A percentile compares a stretch with the other conserved stretches of the same genome.
phyloP scores from a whole-genome alignment of 2,329 filamentous ascomycete species.

The Geosmithia putterillii region DNA sequence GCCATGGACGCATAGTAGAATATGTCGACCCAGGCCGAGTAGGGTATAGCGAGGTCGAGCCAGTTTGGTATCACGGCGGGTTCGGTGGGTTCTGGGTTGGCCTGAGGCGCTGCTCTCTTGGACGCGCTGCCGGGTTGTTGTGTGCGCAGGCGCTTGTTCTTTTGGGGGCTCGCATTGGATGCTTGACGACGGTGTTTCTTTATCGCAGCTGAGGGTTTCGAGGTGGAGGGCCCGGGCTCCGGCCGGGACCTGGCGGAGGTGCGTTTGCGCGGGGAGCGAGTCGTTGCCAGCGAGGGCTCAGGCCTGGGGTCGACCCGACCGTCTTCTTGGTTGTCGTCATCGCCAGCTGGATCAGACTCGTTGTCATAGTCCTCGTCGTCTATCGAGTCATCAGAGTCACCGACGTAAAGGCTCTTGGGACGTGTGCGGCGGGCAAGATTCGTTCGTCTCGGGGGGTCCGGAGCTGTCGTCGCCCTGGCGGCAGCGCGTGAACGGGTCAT shows the following conservation, averaged over 20 bases:
- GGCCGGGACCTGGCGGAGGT: not conserved
- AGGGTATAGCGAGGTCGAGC: conserved; percentile 44
- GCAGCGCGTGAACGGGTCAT: conserved; percentile 2
- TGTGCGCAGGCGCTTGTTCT: not conserved
- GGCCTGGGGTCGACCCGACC: not conserved
- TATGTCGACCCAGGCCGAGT: conserved; percentile 56
- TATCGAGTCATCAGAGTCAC: conserved; percentile 1
- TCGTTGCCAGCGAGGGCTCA: not conserved
- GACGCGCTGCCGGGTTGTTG: not conserved
- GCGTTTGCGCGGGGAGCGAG: not conserved
- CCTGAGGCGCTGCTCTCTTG: not conserved
- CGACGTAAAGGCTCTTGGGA: conserved; percentile 1
- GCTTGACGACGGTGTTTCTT: not conserved
- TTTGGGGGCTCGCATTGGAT: not conserved
- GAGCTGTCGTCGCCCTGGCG: not conserved
- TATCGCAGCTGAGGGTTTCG: not conserved
- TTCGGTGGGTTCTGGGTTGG: not conserved
- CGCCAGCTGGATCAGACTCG: not conserved
- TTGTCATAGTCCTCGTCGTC: not conserved
- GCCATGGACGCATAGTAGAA: conserved; percentile 54
- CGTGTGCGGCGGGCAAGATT: not conserved
- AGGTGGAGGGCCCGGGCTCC: too few relatives aligned
- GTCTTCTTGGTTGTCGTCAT: not conserved
- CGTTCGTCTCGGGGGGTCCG: not conserved
- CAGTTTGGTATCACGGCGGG: conserved; percentile 29